These are phyloP conservation scores for Cicer pinnatifidum DNA, from an alignment of 306 rosid genomes.

Conservation along the genomic window DNA sequence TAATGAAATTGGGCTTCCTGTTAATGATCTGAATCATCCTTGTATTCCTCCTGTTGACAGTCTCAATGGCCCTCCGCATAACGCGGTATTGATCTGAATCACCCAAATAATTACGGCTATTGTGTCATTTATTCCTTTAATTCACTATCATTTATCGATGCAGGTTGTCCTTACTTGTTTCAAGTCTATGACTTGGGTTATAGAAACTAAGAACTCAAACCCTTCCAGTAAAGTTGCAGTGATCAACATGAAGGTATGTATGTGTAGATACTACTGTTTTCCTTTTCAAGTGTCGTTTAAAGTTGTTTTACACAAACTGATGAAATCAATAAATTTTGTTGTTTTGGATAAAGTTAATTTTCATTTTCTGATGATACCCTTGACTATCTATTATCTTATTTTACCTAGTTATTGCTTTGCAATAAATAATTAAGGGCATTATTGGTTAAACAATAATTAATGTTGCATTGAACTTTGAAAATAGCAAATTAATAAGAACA, in stretches of 20 bases:
- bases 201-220: slow-evolving; percentile 66
- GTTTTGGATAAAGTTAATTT: too few species aligned
- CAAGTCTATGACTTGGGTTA: slow-evolving; percentile 80
- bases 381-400: too few species aligned
- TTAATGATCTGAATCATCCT: slow-evolving; percentile 58
- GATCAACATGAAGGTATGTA: slow-evolving; percentile 81
- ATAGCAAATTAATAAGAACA: too few species aligned
- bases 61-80: slow-evolving; percentile 52
- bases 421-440: too few species aligned
- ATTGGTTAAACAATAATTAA: too few species aligned
- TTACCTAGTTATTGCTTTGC: too few species aligned
- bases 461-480: too few species aligned
- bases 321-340: too few species aligned
- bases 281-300: too few species aligned
- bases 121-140: slow-evolving; percentile 23
- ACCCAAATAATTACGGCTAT: slow-evolving; percentile 2
- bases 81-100: slow-evolving; percentile 56
- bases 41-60: slow-evolving; percentile 57
- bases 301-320: too few species aligned
- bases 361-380: too few species aligned
- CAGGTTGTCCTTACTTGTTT: slow-evolving; percentile 77
- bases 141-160: slow-evolving; percentile 38
- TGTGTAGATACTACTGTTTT: not conserved
- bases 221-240: slow-evolving; percentile 62
- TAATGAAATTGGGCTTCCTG: slow-evolving; percentile 64